These are phyloP conservation scores for Xylaria acuta DNA, from an alignment of 495 filamentous ascomycete species.

Conservation along the genomic window DNA sequence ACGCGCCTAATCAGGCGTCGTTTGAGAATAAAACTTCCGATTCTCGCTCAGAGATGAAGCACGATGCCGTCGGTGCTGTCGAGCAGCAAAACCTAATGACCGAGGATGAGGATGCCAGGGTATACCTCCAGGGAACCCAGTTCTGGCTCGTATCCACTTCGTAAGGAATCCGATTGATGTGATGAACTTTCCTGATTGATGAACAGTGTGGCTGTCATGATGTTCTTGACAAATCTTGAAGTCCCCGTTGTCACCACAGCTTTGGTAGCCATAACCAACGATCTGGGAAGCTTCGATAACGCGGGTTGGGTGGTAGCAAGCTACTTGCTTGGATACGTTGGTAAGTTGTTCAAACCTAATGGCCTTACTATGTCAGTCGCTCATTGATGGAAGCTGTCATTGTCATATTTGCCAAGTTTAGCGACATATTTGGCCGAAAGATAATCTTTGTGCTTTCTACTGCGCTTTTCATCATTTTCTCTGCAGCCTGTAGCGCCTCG, in stretches of 20 bases:
- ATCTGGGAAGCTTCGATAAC: conserved; percentile 49
- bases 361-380: no score
- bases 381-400: conserved; percentile 47
- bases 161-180: no score
- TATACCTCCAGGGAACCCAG: no score
- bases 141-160: no score
- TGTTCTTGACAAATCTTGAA: conserved; percentile 54
- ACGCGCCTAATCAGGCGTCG: no score
- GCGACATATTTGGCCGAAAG: conserved; percentile 62
- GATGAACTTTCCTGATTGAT: no score
- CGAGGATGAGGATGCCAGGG: no score
- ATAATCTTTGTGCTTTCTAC: conserved; percentile 49
- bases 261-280: conserved; percentile 54
- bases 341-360: background rate
- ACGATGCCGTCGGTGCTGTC: no score
- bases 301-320: conserved; percentile 54
- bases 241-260: conserved; percentile 56
- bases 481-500: conserved; percentile 56
- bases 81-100: no score
- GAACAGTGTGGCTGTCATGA: no score
- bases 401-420: conserved; percentile 59
- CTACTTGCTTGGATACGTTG: conserved; percentile 23
- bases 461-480: conserved; percentile 58
- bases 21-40: no score
- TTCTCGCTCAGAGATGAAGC: no score